These are phyloP conservation scores for Ballota nigra DNA, from an alignment of 257 asterid genomes.

Conservation along the genomic window DNA sequence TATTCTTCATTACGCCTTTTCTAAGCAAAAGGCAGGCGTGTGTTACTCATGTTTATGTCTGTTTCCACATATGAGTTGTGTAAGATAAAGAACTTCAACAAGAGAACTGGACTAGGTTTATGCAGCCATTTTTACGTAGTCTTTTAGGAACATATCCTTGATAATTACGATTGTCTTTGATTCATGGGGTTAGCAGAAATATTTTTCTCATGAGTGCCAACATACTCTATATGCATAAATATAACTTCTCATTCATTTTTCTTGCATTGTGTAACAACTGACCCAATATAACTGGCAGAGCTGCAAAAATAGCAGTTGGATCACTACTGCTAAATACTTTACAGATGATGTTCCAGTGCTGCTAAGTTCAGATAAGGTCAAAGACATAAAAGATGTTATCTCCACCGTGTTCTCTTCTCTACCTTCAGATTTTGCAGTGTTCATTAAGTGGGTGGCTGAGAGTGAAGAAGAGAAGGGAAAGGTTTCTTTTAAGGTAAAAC, in stretches of 20 bases:
- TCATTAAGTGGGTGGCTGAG: slow-evolving; percentile 62
- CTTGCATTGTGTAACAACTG: not conserved
- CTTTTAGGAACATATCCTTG: not conserved
- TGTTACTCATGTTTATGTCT: not conserved
- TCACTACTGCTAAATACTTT: slow-evolving; percentile 44
- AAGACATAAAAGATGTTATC: slow-evolving; percentile 40
- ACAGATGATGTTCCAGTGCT: slow-evolving; percentile 52
- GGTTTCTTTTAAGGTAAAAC: slow-evolving; percentile 48
- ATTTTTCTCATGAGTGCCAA: not conserved
- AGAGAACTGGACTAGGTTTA: too few relatives aligned
- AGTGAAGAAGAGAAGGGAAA: slow-evolving; percentile 55
- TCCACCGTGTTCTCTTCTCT: slow-evolving; percentile 39
- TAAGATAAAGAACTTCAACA: not conserved
- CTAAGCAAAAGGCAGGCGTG: not conserved
- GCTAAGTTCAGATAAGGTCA: slow-evolving; percentile 39
- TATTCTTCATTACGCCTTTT: not conserved
- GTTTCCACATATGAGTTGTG: not conserved
- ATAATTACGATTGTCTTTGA: not conserved
- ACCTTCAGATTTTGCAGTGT: slow-evolving; percentile 51
- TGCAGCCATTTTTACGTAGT: not conserved
- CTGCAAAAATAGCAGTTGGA: slow-evolving; percentile 72
- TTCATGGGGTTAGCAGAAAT: not conserved
- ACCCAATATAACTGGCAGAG: slow-evolving; percentile 35
- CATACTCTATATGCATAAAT: not conserved
- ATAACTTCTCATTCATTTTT: not conserved